A percentile compares a stretch with the other conserved stretches of the same genome.
These are phyloP conservation scores for Thuidium tamariscinum DNA, from an alignment of 225 moss, liverwort and hornwort genomes.

Conservation along the genomic window DNA sequence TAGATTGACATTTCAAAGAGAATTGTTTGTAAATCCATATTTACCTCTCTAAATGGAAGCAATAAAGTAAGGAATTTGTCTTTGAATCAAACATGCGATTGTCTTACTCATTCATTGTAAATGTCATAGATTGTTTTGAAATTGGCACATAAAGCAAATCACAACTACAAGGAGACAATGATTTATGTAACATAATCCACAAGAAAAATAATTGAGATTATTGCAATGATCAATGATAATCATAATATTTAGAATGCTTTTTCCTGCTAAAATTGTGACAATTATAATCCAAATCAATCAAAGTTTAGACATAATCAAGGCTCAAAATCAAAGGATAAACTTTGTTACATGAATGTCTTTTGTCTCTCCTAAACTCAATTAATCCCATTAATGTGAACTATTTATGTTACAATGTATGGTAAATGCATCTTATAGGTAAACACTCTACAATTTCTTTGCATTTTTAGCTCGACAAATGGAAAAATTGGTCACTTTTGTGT, in stretches of 20 bases:
- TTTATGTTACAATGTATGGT: neutral
- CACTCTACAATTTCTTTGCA: neutral
- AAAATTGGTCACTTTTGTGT: neutral
- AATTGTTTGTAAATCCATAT: neutral
- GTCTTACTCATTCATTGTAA: too few relatives aligned
- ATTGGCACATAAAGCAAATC: too few relatives aligned
- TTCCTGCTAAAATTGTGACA: neutral
- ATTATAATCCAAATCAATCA: neutral
- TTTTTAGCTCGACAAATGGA: fast-evolving
- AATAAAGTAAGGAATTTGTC: too few relatives aligned
- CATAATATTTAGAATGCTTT: too few relatives aligned
- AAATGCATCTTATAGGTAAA: neutral
- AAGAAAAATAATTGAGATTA: neutral
- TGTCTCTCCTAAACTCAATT: neutral
- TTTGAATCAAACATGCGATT: neutral
- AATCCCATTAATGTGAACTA: neutral
- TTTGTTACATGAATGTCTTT: neutral
- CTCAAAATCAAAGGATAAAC: neutral
- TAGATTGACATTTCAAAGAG: neutral
- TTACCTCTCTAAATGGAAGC: neutral
- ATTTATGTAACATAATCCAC: neutral
- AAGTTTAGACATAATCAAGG: neutral
- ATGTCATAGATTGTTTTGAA: too few relatives aligned
- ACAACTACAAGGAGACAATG: too few relatives aligned
- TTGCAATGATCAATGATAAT: neutral